These are phyloP conservation scores for Triticum timopheevii DNA, from an alignment of 176 grass and related monocot species.

Conservation along the genomic window DNA sequence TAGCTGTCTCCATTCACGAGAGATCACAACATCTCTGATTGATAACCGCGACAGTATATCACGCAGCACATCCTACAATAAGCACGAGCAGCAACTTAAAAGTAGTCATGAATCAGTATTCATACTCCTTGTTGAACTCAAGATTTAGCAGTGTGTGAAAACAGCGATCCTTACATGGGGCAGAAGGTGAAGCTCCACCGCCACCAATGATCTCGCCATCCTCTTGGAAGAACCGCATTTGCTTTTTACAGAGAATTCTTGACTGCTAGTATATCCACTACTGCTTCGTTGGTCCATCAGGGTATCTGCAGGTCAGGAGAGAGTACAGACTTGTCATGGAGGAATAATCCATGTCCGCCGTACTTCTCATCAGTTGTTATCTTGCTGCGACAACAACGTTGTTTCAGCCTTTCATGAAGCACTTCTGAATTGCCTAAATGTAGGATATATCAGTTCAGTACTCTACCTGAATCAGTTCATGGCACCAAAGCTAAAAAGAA, in stretches of 20 bases:
- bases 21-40: not conserved
- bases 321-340: not conserved
- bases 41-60: not conserved
- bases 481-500: too few species aligned
- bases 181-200: not conserved
- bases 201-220: not conserved
- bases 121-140: not conserved
- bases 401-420: not conserved
- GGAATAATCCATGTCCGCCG: too few species aligned
- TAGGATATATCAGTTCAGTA: too few species aligned
- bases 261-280: not conserved
- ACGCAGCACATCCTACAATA: not conserved
- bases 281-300: not conserved
- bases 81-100: not conserved
- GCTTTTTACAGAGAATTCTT: not conserved
- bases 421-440: not conserved
- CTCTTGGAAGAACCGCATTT: not conserved
- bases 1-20: not conserved
- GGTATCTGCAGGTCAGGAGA: not conserved
- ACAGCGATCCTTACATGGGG: not conserved
- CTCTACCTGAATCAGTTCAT: too few species aligned
- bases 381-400: too few species aligned
- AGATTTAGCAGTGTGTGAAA: not conserved
- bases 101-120: not conserved
- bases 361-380: too few species aligned